Conservation (phyloP, 23 red algal genomes). For the Gracilaria domingensis region DNA sequence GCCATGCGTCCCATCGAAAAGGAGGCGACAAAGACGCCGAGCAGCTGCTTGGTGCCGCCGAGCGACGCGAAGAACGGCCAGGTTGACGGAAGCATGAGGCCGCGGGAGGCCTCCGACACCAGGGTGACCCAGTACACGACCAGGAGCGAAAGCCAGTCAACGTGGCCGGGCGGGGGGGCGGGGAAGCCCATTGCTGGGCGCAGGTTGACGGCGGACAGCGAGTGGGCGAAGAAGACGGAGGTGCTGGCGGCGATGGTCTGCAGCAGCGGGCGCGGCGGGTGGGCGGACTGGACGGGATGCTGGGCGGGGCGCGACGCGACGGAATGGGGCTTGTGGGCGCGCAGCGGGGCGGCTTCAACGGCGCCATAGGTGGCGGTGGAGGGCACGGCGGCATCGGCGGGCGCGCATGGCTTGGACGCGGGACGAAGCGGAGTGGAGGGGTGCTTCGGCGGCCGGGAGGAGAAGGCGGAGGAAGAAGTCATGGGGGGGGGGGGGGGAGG, state of each 20-base stretch:
- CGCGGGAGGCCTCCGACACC: conserved; percentile 90
- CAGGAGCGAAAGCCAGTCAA: conserved; percentile 61
- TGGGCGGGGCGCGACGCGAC: neutral
- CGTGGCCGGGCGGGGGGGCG: neutral
- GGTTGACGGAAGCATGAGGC: conserved; percentile 86
- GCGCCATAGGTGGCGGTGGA: neutral
- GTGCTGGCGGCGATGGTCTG: conserved; percentile 49
- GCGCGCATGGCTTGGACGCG: neutral
- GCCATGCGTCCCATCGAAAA: conserved; percentile 94
- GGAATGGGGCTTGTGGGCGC: conserved; percentile 42
- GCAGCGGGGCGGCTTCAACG: conserved; percentile 47
- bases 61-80: conserved; percentile 86
- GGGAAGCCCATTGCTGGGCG: conserved; percentile 23
- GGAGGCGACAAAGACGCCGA: conserved; percentile 90
- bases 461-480: neutral
- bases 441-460: conserved; percentile 6
- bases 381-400: neutral
- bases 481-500: neutral
- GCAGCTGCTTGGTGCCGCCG: conserved; percentile 64
- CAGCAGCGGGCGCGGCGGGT: too few species aligned
- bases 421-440: neutral
- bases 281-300: neutral
- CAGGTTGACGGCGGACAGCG: neutral
- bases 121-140: conserved; percentile 74
- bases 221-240: conserved; percentile 12